Conservation (phyloP, 225 moss, liverwort and hornwort species). For the Thuidium tamariscinum region DNA sequence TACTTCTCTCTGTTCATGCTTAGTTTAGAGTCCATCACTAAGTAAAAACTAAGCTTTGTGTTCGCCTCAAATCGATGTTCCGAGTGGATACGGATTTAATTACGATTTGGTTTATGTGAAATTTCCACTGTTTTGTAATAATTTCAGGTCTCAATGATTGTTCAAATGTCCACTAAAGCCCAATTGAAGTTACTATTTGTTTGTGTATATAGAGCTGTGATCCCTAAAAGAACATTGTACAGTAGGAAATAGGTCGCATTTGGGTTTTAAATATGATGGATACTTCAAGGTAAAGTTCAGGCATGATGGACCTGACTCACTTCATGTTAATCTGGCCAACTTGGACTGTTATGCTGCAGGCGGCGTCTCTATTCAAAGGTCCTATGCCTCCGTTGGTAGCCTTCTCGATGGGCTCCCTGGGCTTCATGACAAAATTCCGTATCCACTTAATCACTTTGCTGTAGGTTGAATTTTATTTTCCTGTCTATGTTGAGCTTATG, state of each 20-base stretch:
- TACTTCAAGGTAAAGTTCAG: not conserved
- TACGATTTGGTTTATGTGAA: not conserved
- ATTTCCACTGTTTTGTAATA: not conserved
- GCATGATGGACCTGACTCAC: not conserved
- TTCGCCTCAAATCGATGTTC: not conserved
- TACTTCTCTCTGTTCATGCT: not conserved
- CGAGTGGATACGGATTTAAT: not conserved
- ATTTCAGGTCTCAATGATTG: not conserved
- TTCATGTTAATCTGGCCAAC: not conserved
- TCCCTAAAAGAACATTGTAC: not conserved
- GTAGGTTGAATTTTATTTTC: not conserved
- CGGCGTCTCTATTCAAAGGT: slow-evolving; percentile 87
- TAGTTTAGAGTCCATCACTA: not conserved
- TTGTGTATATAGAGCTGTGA: not conserved
- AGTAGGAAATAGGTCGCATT: not conserved
- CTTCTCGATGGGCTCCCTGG: slow-evolving; percentile 96
- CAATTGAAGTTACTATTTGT: not conserved
- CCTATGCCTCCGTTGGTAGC: slow-evolving; percentile 88
- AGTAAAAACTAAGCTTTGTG: not conserved
- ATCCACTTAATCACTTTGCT: slow-evolving; percentile 28
- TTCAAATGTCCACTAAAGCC: not conserved
- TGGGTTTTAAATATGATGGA: not conserved
- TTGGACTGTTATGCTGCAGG: slow-evolving; percentile 33
- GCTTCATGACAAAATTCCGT: slow-evolving; percentile 98
- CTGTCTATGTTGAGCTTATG: not conserved